Percentiles rank a stretch among this genome's conserved stretches.
These are phyloP conservation scores for Verticillium nonalfalfae DNA, from an alignment of 2,329 filamentous ascomycete species.

Conservation along the genomic window DNA sequence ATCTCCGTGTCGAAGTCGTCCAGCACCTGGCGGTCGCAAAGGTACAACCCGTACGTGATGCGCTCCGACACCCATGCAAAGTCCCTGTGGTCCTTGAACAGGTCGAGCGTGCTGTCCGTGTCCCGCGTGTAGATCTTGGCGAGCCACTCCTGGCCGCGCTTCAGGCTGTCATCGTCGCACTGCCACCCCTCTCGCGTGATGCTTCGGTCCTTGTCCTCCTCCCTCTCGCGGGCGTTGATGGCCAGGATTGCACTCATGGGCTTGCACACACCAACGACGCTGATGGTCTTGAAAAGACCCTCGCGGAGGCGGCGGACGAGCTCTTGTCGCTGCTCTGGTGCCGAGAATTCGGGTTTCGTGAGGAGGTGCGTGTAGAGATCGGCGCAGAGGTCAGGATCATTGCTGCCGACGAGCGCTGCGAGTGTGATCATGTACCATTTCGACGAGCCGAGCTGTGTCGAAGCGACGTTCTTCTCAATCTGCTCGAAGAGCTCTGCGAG, in stretches of 20 bases:
- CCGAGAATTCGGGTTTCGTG: constrained; percentile 35
- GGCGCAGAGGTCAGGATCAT: constrained; percentile 37
- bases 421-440: constrained; percentile 10
- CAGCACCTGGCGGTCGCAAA: constrained; percentile 48
- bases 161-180: constrained; percentile 46
- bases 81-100: constrained; percentile 29
- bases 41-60: constrained; percentile 53
- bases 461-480: constrained; percentile 6
- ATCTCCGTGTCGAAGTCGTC: constrained; percentile 49
- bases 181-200: constrained; percentile 51
- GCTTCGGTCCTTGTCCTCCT: constrained; percentile 51
- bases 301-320: constrained; percentile 49
- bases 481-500: constrained; percentile 2
- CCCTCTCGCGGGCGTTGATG: constrained; percentile 41
- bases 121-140: constrained; percentile 49
- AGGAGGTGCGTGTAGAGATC: constrained; percentile 51
- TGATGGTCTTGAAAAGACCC: constrained; percentile 50
- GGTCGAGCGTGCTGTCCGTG: constrained; percentile 21
- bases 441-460: constrained; percentile 3
- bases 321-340: constrained; percentile 33
- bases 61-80: constrained; percentile 44
- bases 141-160: constrained; percentile 49
- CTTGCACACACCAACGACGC: constrained; percentile 55
- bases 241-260: constrained; percentile 53
- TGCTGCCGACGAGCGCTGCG: constrained; percentile 8